Conservation (phyloP, 2,329 filamentous ascomycete genomes). For the Herpotrichia juniperi region DNA sequence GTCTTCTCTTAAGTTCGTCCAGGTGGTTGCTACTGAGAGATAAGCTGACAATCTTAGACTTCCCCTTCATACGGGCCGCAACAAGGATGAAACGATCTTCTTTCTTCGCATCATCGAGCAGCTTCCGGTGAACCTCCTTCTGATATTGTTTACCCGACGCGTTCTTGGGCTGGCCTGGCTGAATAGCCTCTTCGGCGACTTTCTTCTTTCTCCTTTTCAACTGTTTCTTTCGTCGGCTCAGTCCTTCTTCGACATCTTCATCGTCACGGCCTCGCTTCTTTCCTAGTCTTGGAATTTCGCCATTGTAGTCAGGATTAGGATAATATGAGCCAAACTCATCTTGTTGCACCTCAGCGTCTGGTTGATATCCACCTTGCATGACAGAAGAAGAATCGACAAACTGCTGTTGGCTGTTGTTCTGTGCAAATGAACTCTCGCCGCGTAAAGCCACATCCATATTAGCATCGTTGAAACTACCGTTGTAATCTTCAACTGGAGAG, state of each 20-base stretch:
- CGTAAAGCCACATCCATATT: slow-evolving; percentile 42
- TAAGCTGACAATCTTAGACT: slow-evolving; percentile 52
- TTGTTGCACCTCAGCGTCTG: slow-evolving; percentile 13
- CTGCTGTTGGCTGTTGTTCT: slow-evolving; percentile 5
- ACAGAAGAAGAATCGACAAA: slow-evolving; percentile 22
- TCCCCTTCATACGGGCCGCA: slow-evolving; percentile 52
- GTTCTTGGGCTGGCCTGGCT: slow-evolving; percentile 45
- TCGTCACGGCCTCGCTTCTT: slow-evolving; percentile 39
- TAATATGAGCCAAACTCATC: slow-evolving; percentile 28
- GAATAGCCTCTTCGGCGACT: slow-evolving; percentile 44
- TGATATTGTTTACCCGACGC: slow-evolving; percentile 55
- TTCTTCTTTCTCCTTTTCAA: slow-evolving; percentile 35
- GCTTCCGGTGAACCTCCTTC: slow-evolving; percentile 53
- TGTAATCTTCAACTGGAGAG: slow-evolving; percentile 40
- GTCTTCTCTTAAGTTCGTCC: slow-evolving; percentile 41
- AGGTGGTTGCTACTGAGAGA: slow-evolving; percentile 44
- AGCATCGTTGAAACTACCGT: slow-evolving; percentile 22
- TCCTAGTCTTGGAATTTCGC: slow-evolving; percentile 37
- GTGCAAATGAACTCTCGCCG: slow-evolving; percentile 17
- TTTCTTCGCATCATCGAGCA: slow-evolving; percentile 48
- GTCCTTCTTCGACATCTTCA: slow-evolving; percentile 29
- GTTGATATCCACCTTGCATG: slow-evolving; percentile 18
- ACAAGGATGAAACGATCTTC: slow-evolving; percentile 54
- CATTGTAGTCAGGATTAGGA: slow-evolving; percentile 28
- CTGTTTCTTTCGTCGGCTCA: slow-evolving; percentile 23